Evolutionary conservation across 2,329 filamentous ascomycete species (phyloP).

Genomic region (Alternaria dauci): DNA sequence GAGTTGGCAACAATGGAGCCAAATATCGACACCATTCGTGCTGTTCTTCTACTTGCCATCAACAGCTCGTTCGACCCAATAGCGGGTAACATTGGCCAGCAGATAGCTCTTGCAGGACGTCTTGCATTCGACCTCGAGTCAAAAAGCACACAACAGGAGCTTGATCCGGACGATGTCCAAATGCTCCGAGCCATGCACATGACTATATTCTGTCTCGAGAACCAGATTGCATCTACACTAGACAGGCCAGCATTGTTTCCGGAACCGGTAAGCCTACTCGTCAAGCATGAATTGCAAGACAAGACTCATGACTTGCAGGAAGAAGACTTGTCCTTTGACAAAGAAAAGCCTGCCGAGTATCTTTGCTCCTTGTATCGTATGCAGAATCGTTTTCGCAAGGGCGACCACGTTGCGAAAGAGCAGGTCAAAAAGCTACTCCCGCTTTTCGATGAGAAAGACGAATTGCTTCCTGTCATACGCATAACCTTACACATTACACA

Average conservation of each 20-base stretch:
- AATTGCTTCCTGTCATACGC: conserved; percentile 40
- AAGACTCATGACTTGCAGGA: conserved; percentile 29
- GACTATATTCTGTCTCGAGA: conserved; percentile 49
- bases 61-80: conserved; percentile 49
- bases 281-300: background rate
- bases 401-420: conserved; percentile 31
- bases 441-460: conserved; percentile 32
- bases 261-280: conserved; percentile 38
- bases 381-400: conserved; percentile 48
- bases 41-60: conserved; percentile 46
- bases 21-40: conserved; percentile 42
- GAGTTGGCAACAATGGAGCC: conserved; percentile 45
- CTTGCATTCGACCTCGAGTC: conserved; percentile 44
- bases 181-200: conserved; percentile 45
- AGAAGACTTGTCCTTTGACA: conserved; percentile 41
- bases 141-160: conserved; percentile 38
- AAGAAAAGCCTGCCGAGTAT: conserved; percentile 39
- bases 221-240: conserved; percentile 46
- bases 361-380: conserved; percentile 48
- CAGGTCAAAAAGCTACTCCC: conserved; percentile 37
- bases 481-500: conserved; percentile 45
- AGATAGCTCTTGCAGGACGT: conserved; percentile 47
- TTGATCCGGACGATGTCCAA: conserved; percentile 28
- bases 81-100: conserved; percentile 47
- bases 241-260: conserved; percentile 48